Evolutionary conservation across 192 early-diverging fungal genomes (phyloP).

Genomic region (Neocallimastix lanati): DNA sequence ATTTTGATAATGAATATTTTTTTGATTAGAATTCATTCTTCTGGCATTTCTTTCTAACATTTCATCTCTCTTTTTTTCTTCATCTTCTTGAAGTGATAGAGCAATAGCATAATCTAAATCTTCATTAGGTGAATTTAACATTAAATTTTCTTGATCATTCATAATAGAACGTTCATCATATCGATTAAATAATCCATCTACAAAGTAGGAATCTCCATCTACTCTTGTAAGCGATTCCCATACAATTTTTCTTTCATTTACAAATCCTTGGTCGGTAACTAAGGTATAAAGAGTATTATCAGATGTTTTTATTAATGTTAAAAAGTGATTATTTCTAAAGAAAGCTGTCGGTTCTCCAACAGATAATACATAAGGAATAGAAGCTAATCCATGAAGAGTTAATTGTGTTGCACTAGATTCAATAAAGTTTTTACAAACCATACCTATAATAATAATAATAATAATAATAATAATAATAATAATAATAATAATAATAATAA

Average conservation of each 20-base stretch:
- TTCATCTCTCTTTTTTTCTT: neutral
- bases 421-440: slow-evolving; percentile 52
- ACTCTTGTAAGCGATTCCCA: slow-evolving; percentile 41
- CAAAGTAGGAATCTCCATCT: neutral
- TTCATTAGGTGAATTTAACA: neutral
- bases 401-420: slow-evolving; percentile 59
- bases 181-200: neutral
- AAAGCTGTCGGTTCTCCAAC: slow-evolving; percentile 22
- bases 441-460: slow-evolving; percentile 3
- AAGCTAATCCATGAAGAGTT: slow-evolving; percentile 56
- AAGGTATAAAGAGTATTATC: slow-evolving; percentile 29
- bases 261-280: slow-evolving; percentile 52
- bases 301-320: slow-evolving; percentile 43
- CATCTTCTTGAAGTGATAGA: neutral
- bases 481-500: too few relatives aligned
- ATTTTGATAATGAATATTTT: too few relatives aligned
- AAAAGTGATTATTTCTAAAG: slow-evolving; percentile 81
- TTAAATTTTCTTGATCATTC: neutral
- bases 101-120: neutral
- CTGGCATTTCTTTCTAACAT: neutral
- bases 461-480: too few relatives aligned
- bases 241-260: slow-evolving; percentile 36
- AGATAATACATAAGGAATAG: slow-evolving; percentile 35
- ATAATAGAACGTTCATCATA: neutral
- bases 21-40: too few relatives aligned